Evolutionary conservation across 768 basidiomycete genomes (phyloP).

Genomic region (Phylloporus sp.): DNA sequence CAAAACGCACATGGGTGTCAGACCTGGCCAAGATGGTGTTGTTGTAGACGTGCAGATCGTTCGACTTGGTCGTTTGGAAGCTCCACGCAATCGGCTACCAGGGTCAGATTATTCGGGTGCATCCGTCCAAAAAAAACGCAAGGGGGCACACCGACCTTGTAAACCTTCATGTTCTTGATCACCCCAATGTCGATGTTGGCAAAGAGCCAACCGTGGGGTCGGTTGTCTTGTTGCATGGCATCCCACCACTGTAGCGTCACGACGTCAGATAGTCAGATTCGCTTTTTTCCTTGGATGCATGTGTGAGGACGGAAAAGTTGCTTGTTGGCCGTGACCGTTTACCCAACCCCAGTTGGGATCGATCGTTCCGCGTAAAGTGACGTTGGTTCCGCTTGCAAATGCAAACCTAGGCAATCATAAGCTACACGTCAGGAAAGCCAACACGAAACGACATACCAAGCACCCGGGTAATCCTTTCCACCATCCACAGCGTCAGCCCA

Average conservation of each 20-base stretch:
- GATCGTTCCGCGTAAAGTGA: constrained; percentile 47
- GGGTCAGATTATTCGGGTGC: not conserved
- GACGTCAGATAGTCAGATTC: too few species aligned
- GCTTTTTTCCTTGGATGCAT: too few species aligned
- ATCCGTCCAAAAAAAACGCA: not conserved
- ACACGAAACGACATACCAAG: not conserved
- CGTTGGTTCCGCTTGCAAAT: constrained; percentile 51
- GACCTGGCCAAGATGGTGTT: not conserved
- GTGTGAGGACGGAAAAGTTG: constrained; percentile 18
- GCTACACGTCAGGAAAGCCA: too few species aligned
- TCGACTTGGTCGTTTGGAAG: constrained; percentile 47
- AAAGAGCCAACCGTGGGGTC: constrained; percentile 53
- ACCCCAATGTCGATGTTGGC: constrained; percentile 48
- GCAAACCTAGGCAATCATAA: constrained; percentile 39
- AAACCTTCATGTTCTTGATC: constrained; percentile 54
- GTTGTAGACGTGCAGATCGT: constrained; percentile 41
- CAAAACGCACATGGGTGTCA: not conserved
- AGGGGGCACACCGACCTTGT: constrained; percentile 35
- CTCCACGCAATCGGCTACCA: constrained; percentile 54
- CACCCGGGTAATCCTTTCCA: constrained; percentile 38
- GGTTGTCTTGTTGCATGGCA: constrained; percentile 44
- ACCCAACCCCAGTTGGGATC: constrained; percentile 65
- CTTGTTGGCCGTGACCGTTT: constrained; percentile 53
- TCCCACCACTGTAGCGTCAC: constrained; percentile 50
- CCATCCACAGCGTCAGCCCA: not conserved